These are phyloP conservation scores for Aspergillaceae sp. DNA, from an alignment of 2,329 filamentous ascomycete genomes.

Conservation along the genomic window DNA sequence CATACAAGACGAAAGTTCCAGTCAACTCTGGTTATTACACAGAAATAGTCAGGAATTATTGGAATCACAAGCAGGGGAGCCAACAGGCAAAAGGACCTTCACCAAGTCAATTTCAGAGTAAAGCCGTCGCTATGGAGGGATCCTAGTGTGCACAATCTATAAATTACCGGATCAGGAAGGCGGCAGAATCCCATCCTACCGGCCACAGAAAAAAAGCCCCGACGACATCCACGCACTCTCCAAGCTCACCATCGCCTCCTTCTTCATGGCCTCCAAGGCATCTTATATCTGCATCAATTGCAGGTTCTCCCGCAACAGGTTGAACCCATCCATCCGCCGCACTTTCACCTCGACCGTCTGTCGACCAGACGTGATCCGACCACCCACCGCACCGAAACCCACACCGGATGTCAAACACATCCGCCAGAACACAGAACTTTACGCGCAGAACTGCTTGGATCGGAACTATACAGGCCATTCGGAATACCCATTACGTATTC, in stretches of 20 bases:
- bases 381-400: conserved; percentile 68
- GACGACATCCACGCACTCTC: not conserved
- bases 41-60: no score
- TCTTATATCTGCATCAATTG: conserved; percentile 30
- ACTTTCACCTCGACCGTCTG: conserved; percentile 13
- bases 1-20: no score
- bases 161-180: not conserved
- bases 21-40: no score
- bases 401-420: conserved; percentile 82
- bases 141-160: no score
- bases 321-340: conserved; percentile 11
- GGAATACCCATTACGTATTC: conserved; percentile 45
- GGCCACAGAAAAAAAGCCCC: not conserved
- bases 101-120: no score
- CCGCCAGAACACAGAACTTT: conserved; percentile 69
- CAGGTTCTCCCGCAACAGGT: conserved; percentile 13
- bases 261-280: conserved; percentile 3
- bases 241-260: not conserved
- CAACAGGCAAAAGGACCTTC: no score
- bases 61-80: no score
- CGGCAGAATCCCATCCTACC: not conserved
- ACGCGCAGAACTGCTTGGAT: conserved; percentile 73
- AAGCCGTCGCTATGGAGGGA: no score
- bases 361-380: conserved; percentile 37
- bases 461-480: conserved; percentile 64